Evolutionary conservation across 1,284 basidiomycete species (phyloP).

Genomic region (Cutaneotrichosporon sp.): DNA sequence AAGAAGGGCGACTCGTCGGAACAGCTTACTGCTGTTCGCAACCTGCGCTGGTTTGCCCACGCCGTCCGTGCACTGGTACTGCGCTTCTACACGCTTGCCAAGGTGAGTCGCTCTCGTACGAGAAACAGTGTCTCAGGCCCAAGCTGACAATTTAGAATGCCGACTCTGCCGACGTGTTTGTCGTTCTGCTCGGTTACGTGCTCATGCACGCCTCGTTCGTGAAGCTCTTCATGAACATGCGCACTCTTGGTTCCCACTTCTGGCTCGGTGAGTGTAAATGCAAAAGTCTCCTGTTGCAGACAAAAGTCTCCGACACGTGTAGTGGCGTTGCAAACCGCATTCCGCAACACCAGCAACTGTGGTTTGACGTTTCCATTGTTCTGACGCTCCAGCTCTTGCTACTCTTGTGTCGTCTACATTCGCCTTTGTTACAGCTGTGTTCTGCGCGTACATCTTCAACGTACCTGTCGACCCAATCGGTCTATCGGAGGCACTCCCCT

Average conservation of each 20-base stretch:
- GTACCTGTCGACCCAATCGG: conserved; percentile 86
- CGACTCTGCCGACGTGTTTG: conserved; percentile 90
- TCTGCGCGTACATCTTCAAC: conserved; percentile 72
- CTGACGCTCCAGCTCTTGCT: conserved; percentile 56
- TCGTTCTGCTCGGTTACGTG: conserved; percentile 91
- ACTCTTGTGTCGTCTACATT: conserved; percentile 81
- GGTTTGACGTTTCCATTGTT: conserved; percentile 5
- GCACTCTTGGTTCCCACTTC: conserved; percentile 80
- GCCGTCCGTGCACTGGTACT: conserved; percentile 71
- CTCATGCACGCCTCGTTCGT: conserved; percentile 96
- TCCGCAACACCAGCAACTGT: background rate
- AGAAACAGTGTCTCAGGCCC: background rate
- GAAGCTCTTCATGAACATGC: conserved; percentile 78
- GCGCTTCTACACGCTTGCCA: conserved; percentile 80
- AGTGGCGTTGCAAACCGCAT: background rate
- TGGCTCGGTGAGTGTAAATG: conserved; percentile 60
- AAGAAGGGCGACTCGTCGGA: conserved; percentile 44
- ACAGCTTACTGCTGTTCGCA: conserved; percentile 62
- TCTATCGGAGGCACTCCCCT: conserved; percentile 90
- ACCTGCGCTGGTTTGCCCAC: conserved; percentile 78
- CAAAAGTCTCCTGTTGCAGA: background rate
- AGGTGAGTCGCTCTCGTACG: conserved; percentile 52
- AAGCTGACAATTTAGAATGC: conserved; percentile 61
- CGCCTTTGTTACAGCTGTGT: conserved; percentile 80
- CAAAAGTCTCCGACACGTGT: background rate